phyloP scores from a whole-genome alignment of 768 basidiomycete genomes.

The Termitomyces sp. region DNA sequence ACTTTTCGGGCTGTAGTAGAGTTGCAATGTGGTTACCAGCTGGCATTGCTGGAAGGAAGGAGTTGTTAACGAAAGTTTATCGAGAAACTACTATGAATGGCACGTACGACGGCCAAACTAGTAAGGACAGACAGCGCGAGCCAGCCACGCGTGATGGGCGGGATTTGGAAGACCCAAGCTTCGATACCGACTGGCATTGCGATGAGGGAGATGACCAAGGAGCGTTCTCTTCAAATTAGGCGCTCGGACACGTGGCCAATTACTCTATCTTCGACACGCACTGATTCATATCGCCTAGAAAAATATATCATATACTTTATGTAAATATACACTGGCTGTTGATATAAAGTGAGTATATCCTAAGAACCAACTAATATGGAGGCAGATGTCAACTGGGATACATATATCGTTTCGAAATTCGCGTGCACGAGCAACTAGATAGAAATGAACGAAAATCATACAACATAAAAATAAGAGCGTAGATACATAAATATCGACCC shows the following conservation, averaged over 20 bases:
- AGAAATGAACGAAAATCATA: not conserved
- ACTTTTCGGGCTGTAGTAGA: constrained; percentile 90
- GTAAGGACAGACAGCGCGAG: constrained; percentile 74
- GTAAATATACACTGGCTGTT: not conserved
- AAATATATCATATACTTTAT: not conserved
- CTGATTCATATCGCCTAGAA: not conserved
- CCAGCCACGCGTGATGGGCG: constrained; percentile 89
- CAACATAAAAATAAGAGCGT: not conserved
- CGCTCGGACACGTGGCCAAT: constrained; percentile 12
- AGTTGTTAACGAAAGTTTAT: not conserved
- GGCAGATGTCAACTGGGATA: not conserved
- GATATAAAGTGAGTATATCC: not conserved
- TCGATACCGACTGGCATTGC: constrained; percentile 82
- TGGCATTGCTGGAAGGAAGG: constrained; percentile 75
- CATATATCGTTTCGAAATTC: not conserved
- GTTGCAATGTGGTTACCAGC: constrained; percentile 83
- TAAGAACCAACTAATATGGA: not conserved
- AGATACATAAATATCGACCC: not conserved
- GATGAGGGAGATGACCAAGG: not conserved
- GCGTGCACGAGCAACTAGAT: not conserved
- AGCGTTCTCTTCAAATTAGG: not conserved
- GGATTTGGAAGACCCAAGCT: constrained; percentile 89
- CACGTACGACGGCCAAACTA: constrained; percentile 83
- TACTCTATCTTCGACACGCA: too few relatives aligned
- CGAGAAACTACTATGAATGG: not conserved